phyloP scores from a whole-genome alignment of 805 yeast species.

The Candida berthetii region DNA sequence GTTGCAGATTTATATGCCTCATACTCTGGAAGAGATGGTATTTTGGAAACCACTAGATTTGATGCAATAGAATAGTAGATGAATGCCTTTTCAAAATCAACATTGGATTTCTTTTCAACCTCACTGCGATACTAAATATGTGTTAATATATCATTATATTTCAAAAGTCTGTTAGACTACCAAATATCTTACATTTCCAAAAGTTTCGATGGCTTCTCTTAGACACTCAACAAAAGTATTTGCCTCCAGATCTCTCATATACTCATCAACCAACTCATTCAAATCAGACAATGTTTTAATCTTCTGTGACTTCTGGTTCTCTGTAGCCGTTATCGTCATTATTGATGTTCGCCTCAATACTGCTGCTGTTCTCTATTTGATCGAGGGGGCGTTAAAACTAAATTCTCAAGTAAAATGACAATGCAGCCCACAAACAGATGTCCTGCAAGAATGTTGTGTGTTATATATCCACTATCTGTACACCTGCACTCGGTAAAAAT shows the following conservation, averaged over 20 bases:
- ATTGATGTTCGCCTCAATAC: too few species aligned
- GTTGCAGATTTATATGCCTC: not conserved
- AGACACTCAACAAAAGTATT: constrained; percentile 2
- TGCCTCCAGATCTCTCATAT: constrained; percentile 4
- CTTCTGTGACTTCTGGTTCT: not conserved
- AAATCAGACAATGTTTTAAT: not conserved
- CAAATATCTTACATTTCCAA: constrained; percentile 1
- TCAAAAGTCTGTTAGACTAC: not conserved
- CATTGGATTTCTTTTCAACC: not conserved
- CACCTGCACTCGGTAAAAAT: too few species aligned
- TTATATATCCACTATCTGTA: too few species aligned
- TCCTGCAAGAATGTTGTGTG: too few species aligned
- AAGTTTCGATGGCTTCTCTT: constrained; percentile 9
- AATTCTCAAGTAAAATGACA: too few species aligned
- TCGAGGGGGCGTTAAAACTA: too few species aligned
- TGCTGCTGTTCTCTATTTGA: too few species aligned
- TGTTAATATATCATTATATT: too few species aligned
- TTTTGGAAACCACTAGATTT: constrained; percentile 1
- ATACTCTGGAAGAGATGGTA: constrained; percentile 5
- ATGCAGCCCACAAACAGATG: too few species aligned
- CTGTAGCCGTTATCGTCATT: not conserved
- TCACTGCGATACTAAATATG: constrained; percentile 1
- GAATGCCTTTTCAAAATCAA: constrained; percentile 11
- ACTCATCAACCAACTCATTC: constrained; percentile 4
- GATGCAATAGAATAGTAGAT: constrained; percentile 8